Conservation (phyloP, 129 eudicot genomes). For the Mikania micrantha region DNA sequence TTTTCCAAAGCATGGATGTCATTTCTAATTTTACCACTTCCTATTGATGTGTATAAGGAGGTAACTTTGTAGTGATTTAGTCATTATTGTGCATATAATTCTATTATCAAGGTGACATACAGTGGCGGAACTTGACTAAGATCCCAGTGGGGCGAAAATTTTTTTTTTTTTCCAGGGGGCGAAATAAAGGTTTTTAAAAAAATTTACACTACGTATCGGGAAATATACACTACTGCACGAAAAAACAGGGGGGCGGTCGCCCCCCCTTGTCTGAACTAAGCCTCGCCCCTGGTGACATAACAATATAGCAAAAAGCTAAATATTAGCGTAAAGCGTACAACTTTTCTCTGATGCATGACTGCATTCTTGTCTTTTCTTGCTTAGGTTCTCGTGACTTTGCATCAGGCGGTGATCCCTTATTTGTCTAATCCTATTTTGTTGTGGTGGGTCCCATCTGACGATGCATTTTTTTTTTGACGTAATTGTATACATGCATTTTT, state of each 20-base stretch:
- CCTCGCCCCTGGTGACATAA: too few relatives aligned
- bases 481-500: neutral
- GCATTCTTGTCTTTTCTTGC: constrained; percentile 17
- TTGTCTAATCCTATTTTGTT: constrained; percentile 69
- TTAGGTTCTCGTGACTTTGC: constrained; percentile 82
- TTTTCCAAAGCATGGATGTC: constrained; percentile 88
- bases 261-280: too few relatives aligned
- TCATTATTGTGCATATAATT: neutral
- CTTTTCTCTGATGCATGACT: neutral
- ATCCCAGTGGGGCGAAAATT: too few relatives aligned
- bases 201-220: too few relatives aligned
- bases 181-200: too few relatives aligned
- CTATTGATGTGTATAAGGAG: constrained; percentile 93
- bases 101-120: neutral
- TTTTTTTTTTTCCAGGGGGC: too few relatives aligned
- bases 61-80: constrained; percentile 28
- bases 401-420: constrained; percentile 75
- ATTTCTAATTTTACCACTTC: constrained; percentile 75
- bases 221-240: too few relatives aligned
- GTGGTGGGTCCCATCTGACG: constrained; percentile 39
- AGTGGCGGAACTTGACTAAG: too few relatives aligned
- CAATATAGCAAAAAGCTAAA: constrained; percentile 5
- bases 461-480: neutral
- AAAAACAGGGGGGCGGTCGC: too few relatives aligned
- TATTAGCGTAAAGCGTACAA: neutral